Evolutionary conservation across 2,329 filamentous ascomycete species (phyloP), one percentile per base, ranked within the genome.

Genomic region (Fusarium globosum): DNA sequence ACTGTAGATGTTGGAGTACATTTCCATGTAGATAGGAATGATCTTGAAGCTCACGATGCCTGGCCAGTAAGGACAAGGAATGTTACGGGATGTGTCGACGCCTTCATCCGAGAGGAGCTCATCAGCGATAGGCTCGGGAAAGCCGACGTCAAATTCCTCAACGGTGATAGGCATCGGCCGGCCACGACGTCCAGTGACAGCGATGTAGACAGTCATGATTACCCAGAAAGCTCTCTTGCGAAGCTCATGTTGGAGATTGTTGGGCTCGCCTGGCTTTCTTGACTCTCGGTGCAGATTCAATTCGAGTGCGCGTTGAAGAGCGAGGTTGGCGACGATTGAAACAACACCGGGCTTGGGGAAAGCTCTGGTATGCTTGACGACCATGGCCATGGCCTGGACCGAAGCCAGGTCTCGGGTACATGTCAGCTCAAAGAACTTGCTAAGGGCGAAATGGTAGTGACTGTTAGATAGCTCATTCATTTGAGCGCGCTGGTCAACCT

Each of bases 301-400:
- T 76, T 96, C 94, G 41, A 96, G 87, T 15, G 93, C 93, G 36
- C 93, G 85, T 10, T 90, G 86, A 48, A 95, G 84, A 2, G 93
- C 89, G 52, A 89, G 86, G 59, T 89, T 89, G 38, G 88, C 88
- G 68, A 95, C 86, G 73, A 92, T 88, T 82, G 91, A 92, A 61
- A 92, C 93, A 46, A 92, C 90, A 18, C 93, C 93, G 2, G 94
- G 93, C 76, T 95, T 94, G 36, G 93, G 93, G 66, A 96, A 95
- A 57, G 90, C 91, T 67, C 94, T 90, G 8, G 94, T 88, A 79
- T 96, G 93, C 7, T 89, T 83, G 66, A 90, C 91, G 23, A 97
- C 89, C 82, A 96, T 84, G 16, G 91, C 86, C 76, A 96, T 81
- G 7, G 93, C 94, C 80, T 96, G 93, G 13, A 95, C 86, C 58